Evolutionary conservation across 2,329 filamentous ascomycete species (phyloP).

Genomic region (Didymella arachidicola): DNA sequence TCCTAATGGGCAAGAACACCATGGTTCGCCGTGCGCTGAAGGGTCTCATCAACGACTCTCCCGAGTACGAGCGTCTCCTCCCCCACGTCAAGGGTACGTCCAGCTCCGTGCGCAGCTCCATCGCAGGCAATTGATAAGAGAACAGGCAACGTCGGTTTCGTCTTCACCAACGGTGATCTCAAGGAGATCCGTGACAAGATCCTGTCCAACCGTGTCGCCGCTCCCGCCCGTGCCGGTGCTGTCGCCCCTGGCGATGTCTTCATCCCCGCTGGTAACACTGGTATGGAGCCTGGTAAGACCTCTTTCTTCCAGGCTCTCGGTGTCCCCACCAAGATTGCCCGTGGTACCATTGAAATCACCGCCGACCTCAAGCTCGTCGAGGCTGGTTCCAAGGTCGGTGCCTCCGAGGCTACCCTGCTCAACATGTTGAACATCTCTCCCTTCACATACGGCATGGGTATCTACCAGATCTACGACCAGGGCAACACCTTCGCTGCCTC

Average conservation of each 20-base stretch:
- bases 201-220: slow-evolving; percentile 94
- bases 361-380: slow-evolving; percentile 97
- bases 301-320: slow-evolving; percentile 99
- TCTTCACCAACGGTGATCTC: slow-evolving; percentile 98
- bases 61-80: slow-evolving; percentile 98
- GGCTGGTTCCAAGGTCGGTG: slow-evolving; percentile 90
- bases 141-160: slow-evolving; percentile 87
- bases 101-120: slow-evolving; percentile 3
- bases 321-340: slow-evolving; percentile 99
- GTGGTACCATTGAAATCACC: slow-evolving; percentile 99
- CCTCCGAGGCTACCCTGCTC: slow-evolving; percentile 97
- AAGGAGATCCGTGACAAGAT: slow-evolving; percentile 94
- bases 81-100: slow-evolving; percentile 81
- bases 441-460: slow-evolving; percentile 86
- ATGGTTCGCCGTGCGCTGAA: slow-evolving; percentile 99
- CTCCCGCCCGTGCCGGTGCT: slow-evolving; percentile 97
- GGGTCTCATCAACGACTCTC: slow-evolving; percentile 87
- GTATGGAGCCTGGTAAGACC: slow-evolving; percentile 99
- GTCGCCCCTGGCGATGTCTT: slow-evolving; percentile 92
- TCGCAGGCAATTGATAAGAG: slow-evolving; percentile 27
- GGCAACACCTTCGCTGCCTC: slow-evolving; percentile 87
- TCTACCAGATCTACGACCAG: slow-evolving; percentile 95
- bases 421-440: slow-evolving; percentile 99
- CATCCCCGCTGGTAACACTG: slow-evolving; percentile 97
- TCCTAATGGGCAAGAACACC: slow-evolving; percentile 99